phyloP scores from a whole-genome alignment of 23 red algal genomes.

The Gracilaria caudata region DNA sequence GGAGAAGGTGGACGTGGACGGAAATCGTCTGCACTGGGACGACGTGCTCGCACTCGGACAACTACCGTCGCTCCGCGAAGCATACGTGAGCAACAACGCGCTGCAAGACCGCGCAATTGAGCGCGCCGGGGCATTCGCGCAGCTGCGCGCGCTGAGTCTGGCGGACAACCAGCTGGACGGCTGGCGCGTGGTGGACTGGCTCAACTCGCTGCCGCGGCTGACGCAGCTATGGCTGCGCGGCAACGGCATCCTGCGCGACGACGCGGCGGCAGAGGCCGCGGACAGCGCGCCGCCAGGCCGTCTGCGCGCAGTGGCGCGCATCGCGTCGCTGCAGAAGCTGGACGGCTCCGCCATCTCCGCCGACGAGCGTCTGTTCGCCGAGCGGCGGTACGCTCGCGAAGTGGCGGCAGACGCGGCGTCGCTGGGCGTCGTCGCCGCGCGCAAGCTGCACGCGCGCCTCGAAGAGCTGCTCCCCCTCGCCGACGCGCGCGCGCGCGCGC shows the following conservation, averaged over 20 bases:
- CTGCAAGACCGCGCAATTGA: slow-evolving; percentile 16
- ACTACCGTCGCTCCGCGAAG: neutral
- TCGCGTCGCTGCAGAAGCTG: slow-evolving; percentile 15
- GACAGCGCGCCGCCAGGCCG: slow-evolving; percentile 14
- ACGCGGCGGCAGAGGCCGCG: neutral
- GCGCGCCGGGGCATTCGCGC: slow-evolving; percentile 8
- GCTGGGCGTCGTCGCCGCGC: neutral
- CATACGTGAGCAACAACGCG: slow-evolving; percentile 44
- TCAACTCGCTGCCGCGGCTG: neutral
- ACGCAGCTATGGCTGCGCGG: slow-evolving; percentile 26
- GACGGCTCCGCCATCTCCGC: slow-evolving; percentile 33
- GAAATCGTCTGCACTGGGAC: slow-evolving; percentile 29
- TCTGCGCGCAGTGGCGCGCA: slow-evolving; percentile 18
- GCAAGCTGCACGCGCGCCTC: neutral
- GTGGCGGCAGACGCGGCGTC: neutral
- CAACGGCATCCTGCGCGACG: neutral
- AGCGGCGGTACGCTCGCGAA: slow-evolving; percentile 21
- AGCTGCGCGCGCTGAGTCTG: slow-evolving; percentile 42
- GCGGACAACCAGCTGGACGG: slow-evolving; percentile 35
- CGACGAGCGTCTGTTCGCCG: slow-evolving; percentile 57
- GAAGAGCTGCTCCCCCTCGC: slow-evolving; percentile 21
- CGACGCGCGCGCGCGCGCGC: neutral
- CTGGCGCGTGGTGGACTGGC: slow-evolving; percentile 35
- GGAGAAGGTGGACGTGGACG: slow-evolving; percentile 36
- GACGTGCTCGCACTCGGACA: slow-evolving; percentile 20